Evolutionary conservation across 208 protist genomes (phyloP), one percentile per base, ranked within the genome.

Genomic region (Borovskyia barvae): DNA sequence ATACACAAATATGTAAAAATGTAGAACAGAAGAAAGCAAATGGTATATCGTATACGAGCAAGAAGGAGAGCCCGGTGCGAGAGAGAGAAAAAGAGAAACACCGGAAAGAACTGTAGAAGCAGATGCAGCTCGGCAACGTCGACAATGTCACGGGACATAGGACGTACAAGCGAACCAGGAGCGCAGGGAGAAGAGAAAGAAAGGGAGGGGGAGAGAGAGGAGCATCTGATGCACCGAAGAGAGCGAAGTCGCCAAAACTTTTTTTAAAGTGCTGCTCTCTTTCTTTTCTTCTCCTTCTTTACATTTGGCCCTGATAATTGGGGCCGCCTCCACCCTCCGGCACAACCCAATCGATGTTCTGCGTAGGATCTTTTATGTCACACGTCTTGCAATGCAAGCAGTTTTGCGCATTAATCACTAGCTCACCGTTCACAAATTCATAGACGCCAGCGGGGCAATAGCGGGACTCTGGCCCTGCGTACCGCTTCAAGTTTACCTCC

Each of bases 301-400:
- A 94, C 87, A 94, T 94, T 53, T 85, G 77, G 3, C 72, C 77
- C 48, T 83, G 77, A 57, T 94, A 94, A 66, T 92, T 92, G 12
- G 87, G 87, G 25, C 87, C 87, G 53, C 87, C 87, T 26, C 82
- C 72, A 30, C 87, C 95, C 82, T 99, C 97, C 1, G 98, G 98
- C 28, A 96, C 87, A 19, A 70, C 86, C 93, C 95, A 99, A 62
- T 98, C 80, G 53, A 99, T 99, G 68, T 98, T 98, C 80, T 99
- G 93, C 12, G 75, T 95, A 28, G 97, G 97, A 69, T 98, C 97
- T 68, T 99, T 99, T 59, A 99, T 99, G 67, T 98, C 96, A 75
- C 98, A 99, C 14, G 97, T 95, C 82, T 99, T 99, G 87, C 98
- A 99, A 84, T 99, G 98, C 9, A 99, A 75, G 80, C 98, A 99